A percentile compares a stretch with the other conserved stretches of the same genome.
Conservation (phyloP, 2,329 filamentous ascomycete species). For the Fusarium clavum region DNA sequence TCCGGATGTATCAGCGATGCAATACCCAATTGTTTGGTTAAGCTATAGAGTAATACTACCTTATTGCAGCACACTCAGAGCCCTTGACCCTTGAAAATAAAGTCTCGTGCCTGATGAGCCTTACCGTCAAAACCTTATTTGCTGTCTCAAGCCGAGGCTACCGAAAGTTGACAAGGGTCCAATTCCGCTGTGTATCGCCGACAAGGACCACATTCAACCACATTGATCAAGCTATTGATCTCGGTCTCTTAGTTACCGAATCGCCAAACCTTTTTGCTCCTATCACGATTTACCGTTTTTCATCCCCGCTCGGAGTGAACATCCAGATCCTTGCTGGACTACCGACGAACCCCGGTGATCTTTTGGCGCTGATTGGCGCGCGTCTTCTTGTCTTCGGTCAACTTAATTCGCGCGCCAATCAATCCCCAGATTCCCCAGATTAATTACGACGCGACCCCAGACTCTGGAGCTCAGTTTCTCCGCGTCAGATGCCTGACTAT, state of each 20-base stretch:
- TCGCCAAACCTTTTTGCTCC: slow-evolving; percentile 18
- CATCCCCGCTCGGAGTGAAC: slow-evolving; percentile 18
- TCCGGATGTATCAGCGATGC: neutral
- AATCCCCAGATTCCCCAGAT: slow-evolving; percentile 31
- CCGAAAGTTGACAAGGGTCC: neutral
- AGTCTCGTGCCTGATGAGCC: slow-evolving; percentile 14
- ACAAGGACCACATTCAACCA: neutral
- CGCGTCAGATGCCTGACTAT: slow-evolving; percentile 9
- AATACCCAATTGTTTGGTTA: slow-evolving; percentile 16
- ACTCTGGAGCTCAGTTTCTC: slow-evolving; percentile 26
- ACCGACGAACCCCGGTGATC: slow-evolving; percentile 1
- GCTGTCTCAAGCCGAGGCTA: slow-evolving; percentile 9
- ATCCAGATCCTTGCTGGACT: slow-evolving; percentile 17
- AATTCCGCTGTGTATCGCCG: neutral
- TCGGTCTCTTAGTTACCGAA: slow-evolving; percentile 16
- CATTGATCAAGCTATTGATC: slow-evolving; percentile 23
- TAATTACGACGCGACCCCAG: slow-evolving; percentile 13
- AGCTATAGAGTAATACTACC: neutral
- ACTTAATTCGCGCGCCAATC: slow-evolving; percentile 33
- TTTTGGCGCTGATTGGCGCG: slow-evolving; percentile 27
- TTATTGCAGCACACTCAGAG: neutral
- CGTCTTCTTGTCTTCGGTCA: slow-evolving; percentile 1
- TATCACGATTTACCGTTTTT: slow-evolving; percentile 17
- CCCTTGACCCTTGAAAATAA: neutral
- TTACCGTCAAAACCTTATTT: slow-evolving; percentile 8